Base-by-base conservation (phyloP, 2,329 filamentous ascomycete species). In the Monilinia aucupariae region DNA sequence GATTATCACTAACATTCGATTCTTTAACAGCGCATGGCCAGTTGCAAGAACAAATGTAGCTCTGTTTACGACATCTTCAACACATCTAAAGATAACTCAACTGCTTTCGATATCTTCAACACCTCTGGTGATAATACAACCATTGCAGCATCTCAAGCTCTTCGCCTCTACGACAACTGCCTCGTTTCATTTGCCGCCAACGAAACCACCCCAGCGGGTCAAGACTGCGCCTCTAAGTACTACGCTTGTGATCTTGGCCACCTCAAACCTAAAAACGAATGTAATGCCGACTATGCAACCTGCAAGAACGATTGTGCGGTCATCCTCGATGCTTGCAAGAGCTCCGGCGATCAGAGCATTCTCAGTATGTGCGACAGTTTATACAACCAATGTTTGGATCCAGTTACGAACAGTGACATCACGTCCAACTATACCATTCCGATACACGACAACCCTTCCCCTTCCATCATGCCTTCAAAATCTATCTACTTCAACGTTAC, bases 31-130 rank as follows among this genome's bases (percentile, higher is more conserved):
- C 20, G 45, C 1, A 47, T 56, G 27, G 53, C 53, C 27, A 56
- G 41, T 20, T 65, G 64, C 52, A 65, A 65, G 27, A 65, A 65
- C 48, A 64, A 64, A 39, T 65, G 64, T 43, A 62, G 61, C 17
- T 53, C 59, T n/a, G 62, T 56, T 15, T 64, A 61, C 45, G 64
- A 65, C n/a, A 65, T 62, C 34, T 50, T 56, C 41, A 61, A 61
- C 27, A 61, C 49, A 15, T 52, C 49, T 25, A 51, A 37, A 8
- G 47, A 53, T n/a, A 65, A 65, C 34, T 61, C 64, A 27, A 64
- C 64, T 17, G 39, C 37, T 39, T 39, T 15, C 37, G 37, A 39
- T 39, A 4, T 15, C 15, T 13, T 15, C 37, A 39, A 39, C 5
- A 39, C 37, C 17, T 55, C 48, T 22, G 55, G 45, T 12, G 55